Conservation (phyloP, 2,329 filamentous ascomycete genomes). For the Colletotrichum sp. region DNA sequence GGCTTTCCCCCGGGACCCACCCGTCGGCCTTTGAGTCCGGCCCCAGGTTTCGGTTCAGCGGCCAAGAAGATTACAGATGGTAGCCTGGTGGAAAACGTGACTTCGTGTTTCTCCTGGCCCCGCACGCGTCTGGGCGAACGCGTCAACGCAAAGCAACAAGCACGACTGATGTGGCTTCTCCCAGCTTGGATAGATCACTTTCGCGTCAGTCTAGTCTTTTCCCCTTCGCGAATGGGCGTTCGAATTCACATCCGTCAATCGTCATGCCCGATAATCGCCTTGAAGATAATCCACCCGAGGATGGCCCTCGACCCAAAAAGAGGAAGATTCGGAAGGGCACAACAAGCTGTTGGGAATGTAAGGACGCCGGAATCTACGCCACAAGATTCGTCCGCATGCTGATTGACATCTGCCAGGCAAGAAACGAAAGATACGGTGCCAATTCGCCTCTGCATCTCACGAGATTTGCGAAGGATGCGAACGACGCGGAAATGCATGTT, state of each 20-base stretch:
- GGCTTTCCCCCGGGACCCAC: background rate
- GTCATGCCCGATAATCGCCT: background rate
- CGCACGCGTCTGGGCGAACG: background rate
- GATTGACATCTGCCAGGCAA: constrained; percentile 30
- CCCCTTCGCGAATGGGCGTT: too few relatives aligned
- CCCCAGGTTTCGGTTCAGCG: background rate
- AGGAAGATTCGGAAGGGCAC: constrained; percentile 58
- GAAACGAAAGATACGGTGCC: constrained; percentile 56
- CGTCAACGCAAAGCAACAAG: background rate
- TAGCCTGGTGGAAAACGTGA: background rate
- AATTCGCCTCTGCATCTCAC: constrained; percentile 40
- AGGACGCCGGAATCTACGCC: background rate
- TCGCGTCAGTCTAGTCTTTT: background rate
- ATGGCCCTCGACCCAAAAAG: background rate
- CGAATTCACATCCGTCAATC: too few relatives aligned
- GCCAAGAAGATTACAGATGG: background rate
- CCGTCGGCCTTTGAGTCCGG: background rate
- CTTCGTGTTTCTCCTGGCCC: background rate
- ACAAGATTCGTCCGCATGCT: background rate
- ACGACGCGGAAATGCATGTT: constrained; percentile 46
- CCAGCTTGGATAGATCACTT: background rate
- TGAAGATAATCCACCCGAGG: background rate
- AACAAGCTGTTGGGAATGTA: constrained; percentile 61
- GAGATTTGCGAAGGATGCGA: constrained; percentile 50
- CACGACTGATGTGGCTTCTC: background rate